These are phyloP conservation scores for Sisymbrium irio DNA, from an alignment of 345 rosid genomes.

Conservation along the genomic window DNA sequence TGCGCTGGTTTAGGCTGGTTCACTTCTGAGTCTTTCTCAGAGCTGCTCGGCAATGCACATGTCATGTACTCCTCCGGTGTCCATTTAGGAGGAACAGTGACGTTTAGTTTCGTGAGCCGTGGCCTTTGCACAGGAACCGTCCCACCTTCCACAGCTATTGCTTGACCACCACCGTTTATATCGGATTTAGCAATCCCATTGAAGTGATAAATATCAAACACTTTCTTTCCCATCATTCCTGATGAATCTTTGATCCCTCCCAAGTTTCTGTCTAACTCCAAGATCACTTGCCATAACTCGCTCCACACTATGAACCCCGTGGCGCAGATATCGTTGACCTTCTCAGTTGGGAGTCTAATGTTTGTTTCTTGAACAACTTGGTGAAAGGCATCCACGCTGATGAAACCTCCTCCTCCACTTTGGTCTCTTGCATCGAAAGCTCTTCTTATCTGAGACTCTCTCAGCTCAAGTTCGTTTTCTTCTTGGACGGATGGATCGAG, in stretches of 20 bases:
- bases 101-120: slow-evolving; percentile 85
- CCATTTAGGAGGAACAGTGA: slow-evolving; percentile 99
- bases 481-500: slow-evolving; percentile 83
- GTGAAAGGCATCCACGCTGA: slow-evolving; percentile 88
- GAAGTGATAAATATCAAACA: slow-evolving; percentile 90
- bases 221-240: slow-evolving; percentile 95
- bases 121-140: slow-evolving; percentile 82
- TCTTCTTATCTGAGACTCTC: slow-evolving; percentile 82
- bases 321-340: slow-evolving; percentile 63
- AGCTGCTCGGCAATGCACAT: slow-evolving; percentile 48
- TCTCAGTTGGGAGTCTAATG: slow-evolving; percentile 66
- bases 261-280: slow-evolving; percentile 67
- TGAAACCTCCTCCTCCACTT: slow-evolving; percentile 99
- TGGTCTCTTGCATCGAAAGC: slow-evolving; percentile 95
- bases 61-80: slow-evolving; percentile 94
- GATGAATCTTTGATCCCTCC: slow-evolving; percentile 94
- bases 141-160: slow-evolving; percentile 39
- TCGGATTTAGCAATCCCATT: slow-evolving; percentile 98
- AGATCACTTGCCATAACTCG: slow-evolving; percentile 90
- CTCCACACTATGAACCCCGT: slow-evolving; percentile 95
- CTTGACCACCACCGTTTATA: slow-evolving; percentile 60
- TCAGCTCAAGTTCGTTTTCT: slow-evolving; percentile 90
- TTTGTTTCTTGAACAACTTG: slow-evolving; percentile 68
- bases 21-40: slow-evolving; percentile 56
- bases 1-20: slow-evolving; percentile 70